Conservation (phyloP, 495 filamentous ascomycete genomes). For the Cladorrhinum samala region DNA sequence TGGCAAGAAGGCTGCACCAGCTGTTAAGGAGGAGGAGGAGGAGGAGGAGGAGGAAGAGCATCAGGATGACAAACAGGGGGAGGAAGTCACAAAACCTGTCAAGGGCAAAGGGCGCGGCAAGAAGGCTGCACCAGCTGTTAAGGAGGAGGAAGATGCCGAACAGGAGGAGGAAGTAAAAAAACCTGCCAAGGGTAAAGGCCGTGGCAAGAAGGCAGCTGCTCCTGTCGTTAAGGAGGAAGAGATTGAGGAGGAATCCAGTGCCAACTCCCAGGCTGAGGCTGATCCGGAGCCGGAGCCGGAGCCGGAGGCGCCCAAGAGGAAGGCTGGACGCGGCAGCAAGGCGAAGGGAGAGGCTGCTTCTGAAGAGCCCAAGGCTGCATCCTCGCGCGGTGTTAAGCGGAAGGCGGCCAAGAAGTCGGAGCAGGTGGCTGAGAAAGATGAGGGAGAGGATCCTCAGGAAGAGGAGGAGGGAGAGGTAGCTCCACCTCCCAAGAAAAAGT, state of each 20-base stretch:
- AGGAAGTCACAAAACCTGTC: slow-evolving; percentile 16
- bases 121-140: slow-evolving; percentile 21
- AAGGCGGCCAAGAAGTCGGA: slow-evolving; percentile 12
- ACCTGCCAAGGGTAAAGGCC: slow-evolving; percentile 8
- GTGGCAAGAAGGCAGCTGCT: slow-evolving; percentile 23
- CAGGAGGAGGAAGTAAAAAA: slow-evolving; percentile 24
- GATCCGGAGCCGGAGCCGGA: background rate
- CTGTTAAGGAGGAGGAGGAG: slow-evolving; percentile 12
- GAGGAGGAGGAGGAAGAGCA: slow-evolving; percentile 22
- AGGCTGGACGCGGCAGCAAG: slow-evolving; percentile 11
- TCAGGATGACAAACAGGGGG: slow-evolving; percentile 14
- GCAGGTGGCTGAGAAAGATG: slow-evolving; percentile 18
- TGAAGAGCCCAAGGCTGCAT: slow-evolving; percentile 18
- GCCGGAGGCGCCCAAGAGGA: slow-evolving; percentile 13
- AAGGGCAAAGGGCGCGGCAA: slow-evolving; percentile 18
- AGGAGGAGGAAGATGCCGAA: too few relatives aligned
- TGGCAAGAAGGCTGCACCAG: background rate
- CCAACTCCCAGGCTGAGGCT: slow-evolving; percentile 12
- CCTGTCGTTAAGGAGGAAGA: slow-evolving; percentile 22
- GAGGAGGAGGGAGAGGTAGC: slow-evolving; percentile 13
- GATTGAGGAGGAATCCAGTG: slow-evolving; percentile 3
- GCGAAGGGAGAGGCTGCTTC: slow-evolving; percentile 15
- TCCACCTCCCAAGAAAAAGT: slow-evolving; percentile 11
- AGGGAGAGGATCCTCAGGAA: slow-evolving; percentile 14
- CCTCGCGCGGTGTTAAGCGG: slow-evolving; percentile 4